Conservation (phyloP, 2,329 filamentous ascomycete species). For the Aspergillus eucalypticola region DNA sequence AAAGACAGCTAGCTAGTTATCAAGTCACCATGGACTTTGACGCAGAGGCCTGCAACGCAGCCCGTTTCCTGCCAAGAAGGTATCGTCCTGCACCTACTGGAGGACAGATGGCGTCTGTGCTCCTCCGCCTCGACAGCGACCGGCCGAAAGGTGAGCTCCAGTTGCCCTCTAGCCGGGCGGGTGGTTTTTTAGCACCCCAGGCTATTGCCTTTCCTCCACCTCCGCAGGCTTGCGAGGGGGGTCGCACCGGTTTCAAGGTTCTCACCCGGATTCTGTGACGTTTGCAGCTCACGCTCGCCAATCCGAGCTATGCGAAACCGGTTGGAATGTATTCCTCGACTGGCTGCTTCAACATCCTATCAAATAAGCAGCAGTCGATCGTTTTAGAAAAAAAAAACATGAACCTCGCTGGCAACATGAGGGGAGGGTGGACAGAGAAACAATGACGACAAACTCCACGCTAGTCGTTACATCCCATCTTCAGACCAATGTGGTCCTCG, state of each 20-base stretch:
- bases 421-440: not conserved
- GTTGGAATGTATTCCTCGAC: not conserved
- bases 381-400: not conserved
- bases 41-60: constrained; percentile 17
- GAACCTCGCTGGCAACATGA: not conserved
- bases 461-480: not conserved
- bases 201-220: not conserved
- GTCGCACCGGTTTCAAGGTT: not conserved
- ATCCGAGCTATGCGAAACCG: not conserved
- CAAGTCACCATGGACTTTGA: constrained; percentile 10
- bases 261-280: not conserved
- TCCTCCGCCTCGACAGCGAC: constrained; percentile 11
- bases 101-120: constrained; percentile 19
- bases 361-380: not conserved
- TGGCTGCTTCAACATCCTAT: not conserved
- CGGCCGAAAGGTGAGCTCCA: constrained; percentile 9
- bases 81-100: constrained; percentile 13
- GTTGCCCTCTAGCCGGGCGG: not conserved
- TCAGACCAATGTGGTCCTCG: constrained; percentile 1
- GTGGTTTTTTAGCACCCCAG: not conserved
- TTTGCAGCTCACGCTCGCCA: not conserved
- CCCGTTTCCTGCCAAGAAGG: constrained; percentile 19
- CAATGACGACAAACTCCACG: not conserved
- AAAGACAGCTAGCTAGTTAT: constrained; percentile 3
- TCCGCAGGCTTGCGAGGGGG: not conserved